Conservation (phyloP, 176 grass and related monocot genomes). For the Ensete glaucum region DNA sequence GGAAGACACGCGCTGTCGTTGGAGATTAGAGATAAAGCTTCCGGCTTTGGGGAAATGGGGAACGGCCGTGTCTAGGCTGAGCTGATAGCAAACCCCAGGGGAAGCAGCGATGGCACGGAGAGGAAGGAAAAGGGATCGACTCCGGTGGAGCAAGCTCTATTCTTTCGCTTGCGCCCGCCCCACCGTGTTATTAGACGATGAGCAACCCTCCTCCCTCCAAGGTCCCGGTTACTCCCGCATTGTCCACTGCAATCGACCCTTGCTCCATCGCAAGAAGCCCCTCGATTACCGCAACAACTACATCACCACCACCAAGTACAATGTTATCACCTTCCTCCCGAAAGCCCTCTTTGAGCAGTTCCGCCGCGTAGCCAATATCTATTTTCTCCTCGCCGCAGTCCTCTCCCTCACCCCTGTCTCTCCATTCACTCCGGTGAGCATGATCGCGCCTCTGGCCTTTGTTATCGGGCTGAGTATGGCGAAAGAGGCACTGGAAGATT, state of each 20-base stretch:
- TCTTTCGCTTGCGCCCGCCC: constrained; percentile 71
- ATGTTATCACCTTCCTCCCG: constrained; percentile 81
- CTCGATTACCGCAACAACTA: constrained; percentile 78
- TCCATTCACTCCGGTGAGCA: constrained; percentile 68
- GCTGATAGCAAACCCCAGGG: constrained; percentile 3
- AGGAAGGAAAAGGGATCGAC: constrained; percentile 48
- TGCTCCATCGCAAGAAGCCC: constrained; percentile 60
- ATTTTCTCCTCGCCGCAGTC: constrained; percentile 86
- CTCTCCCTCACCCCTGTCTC: constrained; percentile 85
- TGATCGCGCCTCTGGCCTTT: constrained; percentile 83
- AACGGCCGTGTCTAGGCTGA: constrained; percentile 22
- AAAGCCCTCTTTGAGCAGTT: constrained; percentile 99
- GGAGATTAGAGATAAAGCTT: not conserved
- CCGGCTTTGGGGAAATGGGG: not conserved
- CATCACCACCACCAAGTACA: constrained; percentile 97
- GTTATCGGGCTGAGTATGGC: constrained; percentile 83
- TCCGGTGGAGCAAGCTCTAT: constrained; percentile 96
- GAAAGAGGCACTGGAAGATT: constrained; percentile 93
- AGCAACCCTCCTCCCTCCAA: constrained; percentile 25
- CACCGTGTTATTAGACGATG: constrained; percentile 7
- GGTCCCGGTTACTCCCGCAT: constrained; percentile 76
- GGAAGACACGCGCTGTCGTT: not conserved
- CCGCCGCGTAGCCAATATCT: constrained; percentile 85
- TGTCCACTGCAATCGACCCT: constrained; percentile 70
- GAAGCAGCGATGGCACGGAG: constrained; percentile 38